Percentiles rank a stretch among this genome's conserved stretches.
Evolutionary conservation across 768 basidiomycete genomes (phyloP).

Genomic region (Lyophyllum decastes): DNA sequence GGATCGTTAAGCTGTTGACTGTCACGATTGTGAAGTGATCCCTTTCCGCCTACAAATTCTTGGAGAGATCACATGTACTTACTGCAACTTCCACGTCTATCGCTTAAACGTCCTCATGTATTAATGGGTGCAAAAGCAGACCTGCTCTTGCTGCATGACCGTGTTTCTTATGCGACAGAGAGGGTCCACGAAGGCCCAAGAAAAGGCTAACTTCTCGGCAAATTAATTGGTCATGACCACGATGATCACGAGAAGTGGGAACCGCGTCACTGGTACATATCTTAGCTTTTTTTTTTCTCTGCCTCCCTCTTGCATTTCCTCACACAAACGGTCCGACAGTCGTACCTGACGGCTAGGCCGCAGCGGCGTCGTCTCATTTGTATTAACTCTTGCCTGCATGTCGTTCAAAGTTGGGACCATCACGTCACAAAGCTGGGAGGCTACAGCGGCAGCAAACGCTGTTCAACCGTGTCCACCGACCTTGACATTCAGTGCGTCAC

Average conservation of each 20-base stretch:
- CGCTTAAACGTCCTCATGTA: too few relatives aligned
- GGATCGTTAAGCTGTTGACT: conserved; percentile 49
- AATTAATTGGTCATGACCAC: too few relatives aligned
- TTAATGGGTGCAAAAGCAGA: too few relatives aligned
- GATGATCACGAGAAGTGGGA: too few relatives aligned
- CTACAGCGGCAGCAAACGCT: background rate
- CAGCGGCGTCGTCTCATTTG: background rate
- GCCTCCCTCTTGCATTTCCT: too few relatives aligned
- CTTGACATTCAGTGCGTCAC: conserved; percentile 8
- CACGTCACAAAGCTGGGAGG: background rate
- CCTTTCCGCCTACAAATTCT: background rate
- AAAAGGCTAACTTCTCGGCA: too few relatives aligned
- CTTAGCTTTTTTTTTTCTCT: background rate
- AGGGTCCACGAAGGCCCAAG: too few relatives aligned
- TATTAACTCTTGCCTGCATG: background rate
- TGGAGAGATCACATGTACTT: background rate
- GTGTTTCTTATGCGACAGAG: too few relatives aligned
- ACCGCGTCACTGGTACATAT: too few relatives aligned
- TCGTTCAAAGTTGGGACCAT: background rate
- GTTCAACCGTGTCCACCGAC: background rate
- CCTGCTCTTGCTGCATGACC: too few relatives aligned
- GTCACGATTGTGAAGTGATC: conserved; percentile 33
- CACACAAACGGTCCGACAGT: background rate
- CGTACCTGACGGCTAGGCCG: background rate
- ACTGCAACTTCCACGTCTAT: background rate